Evolutionary conservation across 2,329 filamentous ascomycete species (phyloP).

Genomic region (Didymella exigua): DNA sequence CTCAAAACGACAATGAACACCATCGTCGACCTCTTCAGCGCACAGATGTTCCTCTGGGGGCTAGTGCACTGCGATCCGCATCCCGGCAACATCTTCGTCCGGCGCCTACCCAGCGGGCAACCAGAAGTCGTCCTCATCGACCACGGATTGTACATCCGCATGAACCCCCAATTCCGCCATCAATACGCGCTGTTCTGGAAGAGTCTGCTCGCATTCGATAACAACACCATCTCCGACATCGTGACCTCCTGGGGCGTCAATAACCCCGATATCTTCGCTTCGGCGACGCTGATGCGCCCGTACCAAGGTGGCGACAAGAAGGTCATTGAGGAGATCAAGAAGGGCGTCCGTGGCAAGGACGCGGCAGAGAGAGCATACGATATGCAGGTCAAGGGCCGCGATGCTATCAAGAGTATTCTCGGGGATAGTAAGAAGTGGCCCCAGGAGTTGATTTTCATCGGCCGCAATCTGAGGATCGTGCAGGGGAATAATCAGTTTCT

Average conservation of each 20-base stretch:
- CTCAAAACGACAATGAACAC: constrained; percentile 91
- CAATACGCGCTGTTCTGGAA: constrained; percentile 95
- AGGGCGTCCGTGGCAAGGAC: constrained; percentile 60
- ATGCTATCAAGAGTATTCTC: constrained; percentile 78
- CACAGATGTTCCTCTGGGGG: constrained; percentile 97
- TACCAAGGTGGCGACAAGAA: constrained; percentile 83
- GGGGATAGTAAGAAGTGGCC: constrained; percentile 88
- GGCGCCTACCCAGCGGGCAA: constrained; percentile 78
- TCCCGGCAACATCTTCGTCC: constrained; percentile 95
- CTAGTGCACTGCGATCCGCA: constrained; percentile 96
- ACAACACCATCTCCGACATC: constrained; percentile 73
- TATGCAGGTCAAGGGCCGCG: constrained; percentile 75
- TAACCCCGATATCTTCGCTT: constrained; percentile 88
- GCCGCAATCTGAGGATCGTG: constrained; percentile 88
- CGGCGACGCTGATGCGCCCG: constrained; percentile 84
- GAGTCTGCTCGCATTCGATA: constrained; percentile 90
- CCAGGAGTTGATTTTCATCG: constrained; percentile 89
- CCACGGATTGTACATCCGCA: constrained; percentile 93
- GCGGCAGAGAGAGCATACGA: constrained; percentile 70
- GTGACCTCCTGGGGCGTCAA: constrained; percentile 85
- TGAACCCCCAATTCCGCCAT: constrained; percentile 80
- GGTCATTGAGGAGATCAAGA: constrained; percentile 64
- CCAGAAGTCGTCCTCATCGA: constrained; percentile 95
- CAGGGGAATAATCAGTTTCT: constrained; percentile 93
- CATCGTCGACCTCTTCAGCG: constrained; percentile 95